These are phyloP conservation scores for Boletus rubroflammeus DNA, from an alignment of 768 basidiomycete species.

Conservation along the genomic window DNA sequence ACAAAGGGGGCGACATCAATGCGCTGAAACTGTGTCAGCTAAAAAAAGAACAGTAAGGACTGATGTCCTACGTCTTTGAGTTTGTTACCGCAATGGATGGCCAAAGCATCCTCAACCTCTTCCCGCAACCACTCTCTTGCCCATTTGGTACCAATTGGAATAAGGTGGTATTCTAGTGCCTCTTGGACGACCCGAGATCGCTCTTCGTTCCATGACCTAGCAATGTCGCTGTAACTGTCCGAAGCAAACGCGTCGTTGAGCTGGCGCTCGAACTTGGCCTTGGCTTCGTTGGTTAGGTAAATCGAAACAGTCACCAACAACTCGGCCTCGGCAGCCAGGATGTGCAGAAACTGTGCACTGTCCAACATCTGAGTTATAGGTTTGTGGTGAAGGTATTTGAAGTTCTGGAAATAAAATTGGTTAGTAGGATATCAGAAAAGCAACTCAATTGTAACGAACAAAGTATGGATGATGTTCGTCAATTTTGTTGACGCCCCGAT, in stretches of 20 bases:
- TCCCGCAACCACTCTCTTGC: slow-evolving; percentile 83
- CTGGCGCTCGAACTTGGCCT: slow-evolving; percentile 65
- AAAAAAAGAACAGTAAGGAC: neutral
- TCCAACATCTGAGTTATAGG: slow-evolving; percentile 65
- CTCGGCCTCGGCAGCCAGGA: slow-evolving; percentile 87
- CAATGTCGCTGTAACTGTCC: slow-evolving; percentile 78
- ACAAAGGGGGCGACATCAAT: slow-evolving; percentile 78
- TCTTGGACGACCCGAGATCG: slow-evolving; percentile 76
- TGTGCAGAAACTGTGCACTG: slow-evolving; percentile 81
- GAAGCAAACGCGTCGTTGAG: slow-evolving; percentile 83
- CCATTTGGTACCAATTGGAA: slow-evolving; percentile 87
- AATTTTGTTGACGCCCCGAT: slow-evolving; percentile 76
- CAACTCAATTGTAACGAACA: slow-evolving; percentile 39
- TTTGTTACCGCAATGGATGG: slow-evolving; percentile 59
- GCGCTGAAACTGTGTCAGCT: slow-evolving; percentile 47
- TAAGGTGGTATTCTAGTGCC: slow-evolving; percentile 73
- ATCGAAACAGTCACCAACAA: slow-evolving; percentile 78
- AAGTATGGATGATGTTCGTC: slow-evolving; percentile 70
- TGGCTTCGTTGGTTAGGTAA: slow-evolving; percentile 56
- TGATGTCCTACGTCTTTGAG: slow-evolving; percentile 62
- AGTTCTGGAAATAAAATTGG: slow-evolving; percentile 52
- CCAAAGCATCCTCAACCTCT: slow-evolving; percentile 84
- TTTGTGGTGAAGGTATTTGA: slow-evolving; percentile 91
- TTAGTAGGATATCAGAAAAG: slow-evolving; percentile 4
- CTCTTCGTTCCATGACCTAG: slow-evolving; percentile 88